Percentiles rank a stretch among this genome's conserved stretches.
These are phyloP conservation scores for Thielaviopsis euricoi DNA, from an alignment of 2,329 filamentous ascomycete genomes.

Conservation along the genomic window DNA sequence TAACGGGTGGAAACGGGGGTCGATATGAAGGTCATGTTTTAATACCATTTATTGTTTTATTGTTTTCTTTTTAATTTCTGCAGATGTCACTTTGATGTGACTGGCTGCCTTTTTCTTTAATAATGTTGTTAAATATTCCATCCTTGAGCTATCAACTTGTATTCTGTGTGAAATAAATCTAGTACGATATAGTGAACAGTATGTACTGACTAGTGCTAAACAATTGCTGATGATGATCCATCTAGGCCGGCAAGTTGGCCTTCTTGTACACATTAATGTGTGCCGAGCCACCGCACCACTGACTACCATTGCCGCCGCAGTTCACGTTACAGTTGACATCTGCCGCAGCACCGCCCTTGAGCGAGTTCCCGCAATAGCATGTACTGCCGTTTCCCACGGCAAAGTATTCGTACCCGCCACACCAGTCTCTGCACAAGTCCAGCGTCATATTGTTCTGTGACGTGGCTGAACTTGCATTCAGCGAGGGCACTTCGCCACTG, in stretches of 20 bases:
- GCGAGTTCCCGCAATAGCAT: slow-evolving; percentile 4
- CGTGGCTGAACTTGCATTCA: neutral
- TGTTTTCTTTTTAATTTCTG: too few relatives aligned
- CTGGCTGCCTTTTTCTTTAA: neutral
- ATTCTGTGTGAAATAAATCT: too few relatives aligned
- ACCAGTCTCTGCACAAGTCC: neutral
- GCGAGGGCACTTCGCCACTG: neutral
- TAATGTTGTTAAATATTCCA: too few relatives aligned
- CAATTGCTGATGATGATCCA: neutral
- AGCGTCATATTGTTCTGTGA: neutral
- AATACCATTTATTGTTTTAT: too few relatives aligned
- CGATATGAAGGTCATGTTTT: too few relatives aligned
- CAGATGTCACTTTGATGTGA: too few relatives aligned
- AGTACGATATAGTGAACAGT: neutral
- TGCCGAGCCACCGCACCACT: slow-evolving; percentile 3
- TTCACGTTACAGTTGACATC: slow-evolving; percentile 2
- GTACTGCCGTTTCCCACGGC: neutral
- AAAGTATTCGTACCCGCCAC: slow-evolving; percentile 6
- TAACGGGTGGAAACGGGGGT: too few relatives aligned
- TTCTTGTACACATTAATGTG: slow-evolving; percentile 9
- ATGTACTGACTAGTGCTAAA: neutral
- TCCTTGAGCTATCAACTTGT: too few relatives aligned
- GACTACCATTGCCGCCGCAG: neutral
- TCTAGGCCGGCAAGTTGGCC: slow-evolving; percentile 3
- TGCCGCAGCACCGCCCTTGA: neutral